Conservation (phyloP, 1,284 basidiomycete genomes). For the Malassezia equina region DNA sequence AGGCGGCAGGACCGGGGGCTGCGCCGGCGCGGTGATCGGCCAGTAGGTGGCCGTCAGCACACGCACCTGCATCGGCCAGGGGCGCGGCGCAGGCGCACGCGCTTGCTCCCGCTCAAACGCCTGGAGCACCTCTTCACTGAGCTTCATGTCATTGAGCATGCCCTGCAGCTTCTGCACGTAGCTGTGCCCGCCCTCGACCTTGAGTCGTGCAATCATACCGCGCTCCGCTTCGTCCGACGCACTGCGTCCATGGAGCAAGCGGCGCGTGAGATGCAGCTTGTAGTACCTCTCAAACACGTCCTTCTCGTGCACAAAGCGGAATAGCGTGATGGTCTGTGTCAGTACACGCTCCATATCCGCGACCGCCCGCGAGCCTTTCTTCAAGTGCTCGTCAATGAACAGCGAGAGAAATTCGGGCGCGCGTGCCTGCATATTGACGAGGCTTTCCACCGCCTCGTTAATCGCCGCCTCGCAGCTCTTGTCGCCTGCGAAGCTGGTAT, state of each 20-base stretch:
- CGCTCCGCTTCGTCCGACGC: conserved; percentile 95
- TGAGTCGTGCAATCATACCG: conserved; percentile 94
- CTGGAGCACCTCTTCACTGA: conserved; percentile 72
- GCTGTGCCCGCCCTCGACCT: conserved; percentile 89
- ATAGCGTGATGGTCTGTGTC: conserved; percentile 89
- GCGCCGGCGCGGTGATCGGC: conserved; percentile 34
- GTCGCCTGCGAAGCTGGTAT: conserved; percentile 62
- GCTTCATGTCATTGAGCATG: conserved; percentile 96
- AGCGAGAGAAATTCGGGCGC: conserved; percentile 90
- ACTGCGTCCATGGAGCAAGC: conserved; percentile 72
- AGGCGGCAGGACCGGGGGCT: conserved; percentile 28
- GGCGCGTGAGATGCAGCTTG: conserved; percentile 87
- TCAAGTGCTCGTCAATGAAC: conserved; percentile 93
- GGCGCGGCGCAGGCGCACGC: conserved; percentile 54
- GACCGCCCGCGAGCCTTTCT: conserved; percentile 80
- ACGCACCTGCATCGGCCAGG: conserved; percentile 60
- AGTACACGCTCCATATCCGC: conserved; percentile 76
- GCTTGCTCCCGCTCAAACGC: conserved; percentile 60
- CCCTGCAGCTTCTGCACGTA: conserved; percentile 97
- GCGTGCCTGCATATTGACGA: conserved; percentile 79
- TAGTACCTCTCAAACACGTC: conserved; percentile 98
- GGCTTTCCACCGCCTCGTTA: conserved; percentile 88
- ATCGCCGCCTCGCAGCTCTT: conserved; percentile 67
- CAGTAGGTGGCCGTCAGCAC: conserved; percentile 46
- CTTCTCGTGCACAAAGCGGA: conserved; percentile 88